Base-by-base conservation (phyloP, 2,329 filamentous ascomycete species). In the Pseudocercospora ulei region DNA sequence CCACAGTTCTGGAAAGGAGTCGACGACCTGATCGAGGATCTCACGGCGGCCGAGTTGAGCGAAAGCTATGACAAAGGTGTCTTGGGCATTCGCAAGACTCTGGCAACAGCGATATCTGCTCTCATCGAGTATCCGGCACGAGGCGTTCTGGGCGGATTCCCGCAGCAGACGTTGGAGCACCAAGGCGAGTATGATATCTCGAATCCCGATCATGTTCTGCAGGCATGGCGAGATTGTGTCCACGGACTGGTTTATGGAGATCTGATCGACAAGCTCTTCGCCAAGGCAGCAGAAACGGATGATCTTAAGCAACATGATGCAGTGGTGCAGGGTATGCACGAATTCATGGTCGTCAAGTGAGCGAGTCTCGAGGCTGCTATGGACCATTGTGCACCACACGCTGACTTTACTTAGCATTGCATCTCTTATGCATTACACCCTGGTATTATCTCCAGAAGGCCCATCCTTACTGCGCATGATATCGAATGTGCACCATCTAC, bases 1-100 rank as follows among this genome's bases (percentile, higher is more conserved):
- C 56, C 65, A 1, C 72, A 73, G 2, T 83, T 82, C 59, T 85
- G 79, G 78, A 68, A 67, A 20, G 65, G 73, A 28, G 65, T 80
- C 14, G 70, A 75, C 48, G 69, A 69, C 1, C 59, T 84, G 9
- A 65, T 83, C 50, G 62, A 65, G 50, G 69, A 75, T 52, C 64
- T 88, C 38, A 76, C 71, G 5, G 70, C 76, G 19, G 80, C 76
- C 1, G 75, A 83, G 35, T 65, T 88, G 19, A 85, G 80, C 1
- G 82, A 88, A 59, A 85, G 80, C 56, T 88, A 86, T 54, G 82
- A 88, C 58, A 85, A 85, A 60, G 82, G 80, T 8, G 69, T 75
- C 0, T 62, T 88, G 49, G 82, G 82, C 0, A 76, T 78, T 43
- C 69, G 82, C 35, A 86, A 85, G 63, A 82, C 79, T 12, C 62